Base-by-base conservation (phyloP, 257 asterid species). In the Salvia rosmarinus region DNA sequence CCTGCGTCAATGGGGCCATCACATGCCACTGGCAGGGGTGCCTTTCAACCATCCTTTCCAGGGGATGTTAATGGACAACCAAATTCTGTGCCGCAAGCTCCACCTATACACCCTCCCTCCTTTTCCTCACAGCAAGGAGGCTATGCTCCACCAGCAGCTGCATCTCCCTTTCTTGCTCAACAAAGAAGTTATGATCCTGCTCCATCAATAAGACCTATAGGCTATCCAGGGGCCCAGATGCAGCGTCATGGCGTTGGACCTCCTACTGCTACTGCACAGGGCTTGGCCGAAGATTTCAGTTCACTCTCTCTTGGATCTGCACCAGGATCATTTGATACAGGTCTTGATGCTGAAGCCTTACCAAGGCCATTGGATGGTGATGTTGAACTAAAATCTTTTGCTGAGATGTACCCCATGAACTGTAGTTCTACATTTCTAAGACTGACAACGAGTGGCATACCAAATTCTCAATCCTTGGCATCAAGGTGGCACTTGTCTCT, bases 301-400 rank as follows among this genome's bases (percentile, higher is more conserved):
- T 83, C 90, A 16, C 86, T 89, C 55, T 75, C 87, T 56, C 75
- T 86, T 69, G 88, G 87, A 54, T 83, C 92, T 76, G 78, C 47
- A 51, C 95, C 95, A 12, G 95, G 95, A 76, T 87, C 92, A 57
- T 82, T 77, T 71, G 89, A 86, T 79, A 34, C 89, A 61, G 90
- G 92, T 66, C 80, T 85, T 66, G 94, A 88, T 79, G 64, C 82
- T 68, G 86, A 83, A 81, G 78, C 80, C 42, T 81, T 90, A 75
- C 90, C 92, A 13, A 86, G 95, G 85, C 92, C 95, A 62, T 75
- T 88, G 81, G 89, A 85, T 51, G 88, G 88, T 64, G 90, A 83
- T 66, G 76, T 84, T 76, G 86, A 80, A 76, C 84, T 76, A 43
- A 76, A 77, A 40, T 46, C 68, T 74, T 78, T 82, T 52, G 75